Evolutionary conservation across 371 early-diverging fungal species (phyloP).

Genomic region (Mucor velutinosus): DNA sequence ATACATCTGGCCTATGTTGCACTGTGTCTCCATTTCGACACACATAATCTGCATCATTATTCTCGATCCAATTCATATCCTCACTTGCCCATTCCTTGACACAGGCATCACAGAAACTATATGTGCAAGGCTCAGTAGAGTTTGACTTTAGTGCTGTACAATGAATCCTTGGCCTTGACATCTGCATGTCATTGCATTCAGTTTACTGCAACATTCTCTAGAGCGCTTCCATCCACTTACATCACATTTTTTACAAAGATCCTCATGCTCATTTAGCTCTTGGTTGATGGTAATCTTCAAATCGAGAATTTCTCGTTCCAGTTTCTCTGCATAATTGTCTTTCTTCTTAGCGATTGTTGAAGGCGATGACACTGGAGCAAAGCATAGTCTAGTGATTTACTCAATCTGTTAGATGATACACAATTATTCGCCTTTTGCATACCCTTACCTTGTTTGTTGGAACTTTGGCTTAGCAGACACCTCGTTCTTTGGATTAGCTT

Average conservation of each 20-base stretch:
- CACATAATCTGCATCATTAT: neutral
- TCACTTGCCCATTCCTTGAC: slow-evolving; percentile 1
- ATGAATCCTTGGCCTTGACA: slow-evolving; percentile 3
- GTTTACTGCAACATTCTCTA: no score
- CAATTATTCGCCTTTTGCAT: neutral
- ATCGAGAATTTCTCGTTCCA: slow-evolving; percentile 15
- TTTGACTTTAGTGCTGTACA: slow-evolving; percentile 12
- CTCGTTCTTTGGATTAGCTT: slow-evolving; percentile 38
- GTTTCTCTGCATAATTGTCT: slow-evolving; percentile 2
- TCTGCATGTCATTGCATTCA: neutral
- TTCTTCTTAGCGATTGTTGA: neutral
- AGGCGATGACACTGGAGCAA: neutral
- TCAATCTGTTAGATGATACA: neutral
- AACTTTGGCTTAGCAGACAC: slow-evolving; percentile 16
- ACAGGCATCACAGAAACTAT: slow-evolving; percentile 15
- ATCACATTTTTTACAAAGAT: slow-evolving; percentile 13
- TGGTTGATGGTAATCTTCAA: slow-evolving; percentile 4
- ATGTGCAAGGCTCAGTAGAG: neutral
- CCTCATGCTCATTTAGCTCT: neutral
- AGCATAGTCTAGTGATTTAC: slow-evolving; percentile 11
- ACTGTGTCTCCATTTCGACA: slow-evolving; percentile 3
- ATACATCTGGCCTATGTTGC: neutral
- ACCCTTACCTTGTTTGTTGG: slow-evolving; percentile 26
- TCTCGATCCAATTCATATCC: slow-evolving; percentile 5
- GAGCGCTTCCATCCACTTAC: neutral